phyloP scores from a whole-genome alignment of 192 early-diverging fungal species.

The Podila clonocystis region DNA sequence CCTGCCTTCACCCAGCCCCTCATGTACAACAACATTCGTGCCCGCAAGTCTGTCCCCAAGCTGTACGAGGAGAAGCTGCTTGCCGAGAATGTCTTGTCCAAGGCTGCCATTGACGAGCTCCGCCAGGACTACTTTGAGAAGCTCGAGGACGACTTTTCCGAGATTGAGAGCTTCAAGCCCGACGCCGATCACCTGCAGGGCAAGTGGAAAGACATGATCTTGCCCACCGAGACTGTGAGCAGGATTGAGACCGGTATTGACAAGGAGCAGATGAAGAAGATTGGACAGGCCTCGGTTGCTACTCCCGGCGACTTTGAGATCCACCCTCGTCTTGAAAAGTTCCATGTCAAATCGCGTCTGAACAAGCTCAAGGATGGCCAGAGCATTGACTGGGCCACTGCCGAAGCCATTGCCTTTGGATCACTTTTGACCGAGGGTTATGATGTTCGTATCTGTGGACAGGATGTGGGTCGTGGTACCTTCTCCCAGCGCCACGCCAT shows the following conservation, averaged over 20 bases:
- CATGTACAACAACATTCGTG: slow-evolving; percentile 96
- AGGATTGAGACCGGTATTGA: slow-evolving; percentile 60
- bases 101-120: slow-evolving; percentile 61
- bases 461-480: slow-evolving; percentile 97
- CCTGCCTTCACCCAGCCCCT: slow-evolving; percentile 96
- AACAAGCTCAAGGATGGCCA: slow-evolving; percentile 74
- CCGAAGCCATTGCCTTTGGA: slow-evolving; percentile 92
- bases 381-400: slow-evolving; percentile 94
- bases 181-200: slow-evolving; percentile 71
- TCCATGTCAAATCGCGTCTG: slow-evolving; percentile 88
- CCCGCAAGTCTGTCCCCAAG: slow-evolving; percentile 83
- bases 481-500: slow-evolving; percentile 98
- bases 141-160: slow-evolving; percentile 70
- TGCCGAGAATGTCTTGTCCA: slow-evolving; percentile 58
- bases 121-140: slow-evolving; percentile 66
- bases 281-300: slow-evolving; percentile 84
- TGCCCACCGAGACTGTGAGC: slow-evolving; percentile 67
- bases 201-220: slow-evolving; percentile 83
- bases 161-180: slow-evolving; percentile 68
- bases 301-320: slow-evolving; percentile 72
- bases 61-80: slow-evolving; percentile 86
- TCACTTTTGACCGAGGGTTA: slow-evolving; percentile 84
- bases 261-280: slow-evolving; percentile 65
- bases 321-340: slow-evolving; percentile 89
- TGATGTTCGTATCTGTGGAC: slow-evolving; percentile 94